Conservation (phyloP, 371 early-diverging fungal genomes). For the Mucor ambiguus region DNA sequence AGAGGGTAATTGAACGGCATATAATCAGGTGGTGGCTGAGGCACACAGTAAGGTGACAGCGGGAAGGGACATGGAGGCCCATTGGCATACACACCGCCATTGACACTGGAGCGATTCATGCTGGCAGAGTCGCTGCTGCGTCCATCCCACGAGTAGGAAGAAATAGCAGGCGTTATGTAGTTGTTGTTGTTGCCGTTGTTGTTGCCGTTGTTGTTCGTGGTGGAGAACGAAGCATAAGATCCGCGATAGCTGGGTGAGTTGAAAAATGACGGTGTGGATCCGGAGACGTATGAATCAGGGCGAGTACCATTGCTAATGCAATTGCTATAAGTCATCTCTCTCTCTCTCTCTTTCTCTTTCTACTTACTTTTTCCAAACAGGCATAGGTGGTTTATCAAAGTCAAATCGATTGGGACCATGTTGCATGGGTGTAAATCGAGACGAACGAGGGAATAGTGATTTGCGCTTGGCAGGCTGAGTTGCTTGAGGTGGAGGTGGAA, state of each 20-base stretch:
- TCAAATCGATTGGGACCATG: constrained; percentile 43
- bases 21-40: constrained; percentile 53
- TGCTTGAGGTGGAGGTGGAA: constrained; percentile 10
- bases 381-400: constrained; percentile 34
- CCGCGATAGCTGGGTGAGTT: constrained; percentile 11
- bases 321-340: too few species aligned
- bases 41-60: constrained; percentile 38
- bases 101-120: neutral
- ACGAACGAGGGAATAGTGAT: constrained; percentile 37
- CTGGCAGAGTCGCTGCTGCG: constrained; percentile 18
- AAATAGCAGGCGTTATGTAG: constrained; percentile 3
- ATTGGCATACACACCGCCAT: neutral
- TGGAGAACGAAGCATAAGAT: constrained; percentile 16
- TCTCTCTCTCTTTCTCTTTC: too few species aligned
- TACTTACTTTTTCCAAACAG: constrained; percentile 44
- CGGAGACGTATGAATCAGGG: constrained; percentile 14
- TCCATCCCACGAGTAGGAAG: constrained; percentile 27
- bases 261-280: constrained; percentile 5
- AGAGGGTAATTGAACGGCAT: constrained; percentile 72
- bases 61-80: constrained; percentile 39
- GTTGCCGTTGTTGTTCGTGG: neutral
- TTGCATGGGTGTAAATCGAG: constrained; percentile 45
- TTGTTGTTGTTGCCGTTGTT: neutral
- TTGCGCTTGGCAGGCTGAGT: constrained; percentile 23
- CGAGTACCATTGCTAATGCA: constrained; percentile 4